Evolutionary conservation across 2,329 filamentous ascomycete genomes (phyloP).

Genomic region (Orbilia blumenaviensis): DNA sequence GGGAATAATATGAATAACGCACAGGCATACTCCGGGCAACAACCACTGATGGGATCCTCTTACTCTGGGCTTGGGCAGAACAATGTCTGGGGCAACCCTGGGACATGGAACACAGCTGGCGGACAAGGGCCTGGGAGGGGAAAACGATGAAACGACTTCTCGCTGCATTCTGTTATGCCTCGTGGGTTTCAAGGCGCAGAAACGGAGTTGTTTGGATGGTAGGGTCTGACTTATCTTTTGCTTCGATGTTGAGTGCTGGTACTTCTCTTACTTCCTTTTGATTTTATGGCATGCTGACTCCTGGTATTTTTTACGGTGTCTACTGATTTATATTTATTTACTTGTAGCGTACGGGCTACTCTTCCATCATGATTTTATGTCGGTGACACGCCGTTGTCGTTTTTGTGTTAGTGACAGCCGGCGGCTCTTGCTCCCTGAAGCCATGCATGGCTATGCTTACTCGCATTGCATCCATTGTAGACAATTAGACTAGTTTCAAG

Average conservation of each 20-base stretch:
- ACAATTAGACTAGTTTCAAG: constrained; percentile 5
- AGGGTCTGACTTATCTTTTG: constrained; percentile 17
- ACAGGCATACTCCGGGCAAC: constrained; percentile 34
- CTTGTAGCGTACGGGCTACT: background rate
- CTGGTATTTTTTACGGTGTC: constrained; percentile 8
- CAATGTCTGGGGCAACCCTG: constrained; percentile 48
- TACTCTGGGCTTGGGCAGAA: constrained; percentile 48
- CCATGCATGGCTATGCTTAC: background rate
- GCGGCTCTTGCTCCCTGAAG: background rate
- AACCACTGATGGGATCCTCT: constrained; percentile 24
- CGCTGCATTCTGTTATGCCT: constrained; percentile 23
- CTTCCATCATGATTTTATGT: background rate
- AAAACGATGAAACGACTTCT: constrained; percentile 24
- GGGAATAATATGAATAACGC: constrained; percentile 32
- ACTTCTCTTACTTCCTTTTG: background rate
- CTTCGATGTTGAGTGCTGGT: background rate
- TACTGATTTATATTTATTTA: constrained; percentile 8
- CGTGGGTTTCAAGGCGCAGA: constrained; percentile 40
- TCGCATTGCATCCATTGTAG: background rate
- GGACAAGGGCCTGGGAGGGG: constrained; percentile 36
- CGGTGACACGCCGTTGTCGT: background rate
- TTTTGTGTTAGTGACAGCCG: background rate
- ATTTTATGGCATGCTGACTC: background rate
- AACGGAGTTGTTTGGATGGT: constrained; percentile 39
- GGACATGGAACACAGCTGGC: constrained; percentile 28